Evolutionary conservation across 345 rosid genomes (phyloP), one percentile per base, ranked within the genome.

Genomic region (Dipteronia sinensis): DNA sequence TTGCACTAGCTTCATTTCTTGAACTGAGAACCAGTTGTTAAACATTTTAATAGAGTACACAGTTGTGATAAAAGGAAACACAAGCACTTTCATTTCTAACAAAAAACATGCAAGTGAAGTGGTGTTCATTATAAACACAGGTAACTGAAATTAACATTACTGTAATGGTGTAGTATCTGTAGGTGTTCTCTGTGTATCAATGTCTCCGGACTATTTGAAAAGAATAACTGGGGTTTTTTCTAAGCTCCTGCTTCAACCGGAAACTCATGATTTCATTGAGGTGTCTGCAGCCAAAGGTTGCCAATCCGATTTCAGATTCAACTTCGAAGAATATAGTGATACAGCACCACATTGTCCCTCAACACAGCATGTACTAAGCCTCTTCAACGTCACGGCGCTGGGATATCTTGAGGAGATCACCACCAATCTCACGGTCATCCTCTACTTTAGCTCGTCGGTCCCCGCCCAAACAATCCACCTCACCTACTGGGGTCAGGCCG

Each of bases 341-440:
- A n/a, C 38, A 34, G 38, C 38, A 5, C 27, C 6, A 56, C 38
- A 27, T 17, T 19, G 63, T 46, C 61, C 22, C 3, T 66, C 64
- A 68, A 61, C 66, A 64, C 51, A 67, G 63, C 74, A 74, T 55
- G 61, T 74, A 27, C 17, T 70, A 80, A 55, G 42, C 73, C 70
- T 75, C 83, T 23, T 71, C 79, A 47, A 29, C 76, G 44, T 65
- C 73, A 1, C 77, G 87, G 40, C 89, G 89, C 77, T 87, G 76
- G 56, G 89, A 82, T 83, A 89, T 83, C 82, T 87, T 81, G 51
- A 78, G 79, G 49, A 89, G 84, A 71, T 85, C 85, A 27, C 84
- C 83, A 34, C 85, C 86, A 0, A 87, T 82, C 56, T 89, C 92
- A 59, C 71, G 74, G 76, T 87, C 87, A 69, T 88, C 86, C 49